Percentiles rank a stretch among this genome's conserved stretches.
These are phyloP conservation scores for Ustilago tritici DNA, from an alignment of 1,284 basidiomycete genomes.

Conservation along the genomic window DNA sequence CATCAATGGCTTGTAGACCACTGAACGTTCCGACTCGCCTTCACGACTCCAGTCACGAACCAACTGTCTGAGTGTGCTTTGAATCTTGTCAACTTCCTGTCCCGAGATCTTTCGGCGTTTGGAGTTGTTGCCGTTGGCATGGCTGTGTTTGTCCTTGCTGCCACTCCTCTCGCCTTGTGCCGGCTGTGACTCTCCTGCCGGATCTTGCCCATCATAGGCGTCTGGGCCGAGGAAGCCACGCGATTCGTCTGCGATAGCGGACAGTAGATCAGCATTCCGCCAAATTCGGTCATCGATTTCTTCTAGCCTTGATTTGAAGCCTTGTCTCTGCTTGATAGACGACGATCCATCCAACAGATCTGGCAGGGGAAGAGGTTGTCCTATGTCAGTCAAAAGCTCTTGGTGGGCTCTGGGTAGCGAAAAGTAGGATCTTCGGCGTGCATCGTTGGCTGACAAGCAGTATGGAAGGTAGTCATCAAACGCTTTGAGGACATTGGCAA, in stretches of 20 bases:
- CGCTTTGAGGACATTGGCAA: constrained; percentile 60
- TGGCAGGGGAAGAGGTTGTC: constrained; percentile 44
- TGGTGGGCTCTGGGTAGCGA: constrained; percentile 62
- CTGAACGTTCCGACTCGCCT: constrained; percentile 52
- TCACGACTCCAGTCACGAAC: constrained; percentile 66
- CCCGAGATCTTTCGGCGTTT: constrained; percentile 46
- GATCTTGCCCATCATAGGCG: constrained; percentile 12
- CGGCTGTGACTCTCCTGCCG: constrained; percentile 10
- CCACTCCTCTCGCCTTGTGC: constrained; percentile 14
- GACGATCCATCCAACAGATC: constrained; percentile 17
- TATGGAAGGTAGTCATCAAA: constrained; percentile 67
- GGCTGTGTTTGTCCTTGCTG: constrained; percentile 11
- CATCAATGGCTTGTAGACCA: constrained; percentile 61
- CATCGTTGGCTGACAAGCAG: constrained; percentile 61
- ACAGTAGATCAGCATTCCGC: constrained; percentile 63
- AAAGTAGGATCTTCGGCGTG: constrained; percentile 56
- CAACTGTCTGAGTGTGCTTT: constrained; percentile 67
- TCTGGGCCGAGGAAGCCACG: constrained; percentile 58
- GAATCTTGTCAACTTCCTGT: constrained; percentile 66
- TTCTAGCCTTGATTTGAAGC: constrained; percentile 57
- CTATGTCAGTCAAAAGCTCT: constrained; percentile 50
- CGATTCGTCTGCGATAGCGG: constrained; percentile 59
- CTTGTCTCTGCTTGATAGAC: neutral
- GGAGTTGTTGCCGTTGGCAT: neutral
- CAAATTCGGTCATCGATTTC: constrained; percentile 69